Evolutionary conservation across 2,329 filamentous ascomycete species (phyloP), one percentile per base, ranked within the genome.

Genomic region (Lecanicillium sp.): DNA sequence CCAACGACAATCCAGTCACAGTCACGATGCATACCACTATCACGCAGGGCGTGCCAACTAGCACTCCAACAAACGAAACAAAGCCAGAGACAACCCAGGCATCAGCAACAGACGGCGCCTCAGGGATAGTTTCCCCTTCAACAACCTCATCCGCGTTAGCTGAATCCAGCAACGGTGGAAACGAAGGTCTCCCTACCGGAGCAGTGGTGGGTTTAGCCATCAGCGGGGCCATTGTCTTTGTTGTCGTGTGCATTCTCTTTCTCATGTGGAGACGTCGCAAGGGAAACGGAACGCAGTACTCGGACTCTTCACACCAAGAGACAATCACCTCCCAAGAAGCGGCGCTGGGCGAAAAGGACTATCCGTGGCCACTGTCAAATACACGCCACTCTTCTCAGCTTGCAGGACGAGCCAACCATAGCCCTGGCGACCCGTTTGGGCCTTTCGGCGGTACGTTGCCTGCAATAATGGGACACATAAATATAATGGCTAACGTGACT

Each of bases 381-480:
- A 11, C 22, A 25, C 22, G 22, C 11, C 22, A 11, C 7, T 6
- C 22, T 7, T 25, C 22, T 11, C 7, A 25, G 22, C 22, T 7
- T 6, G 22, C 22, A 7, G 22, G 22, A 25, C 22, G 22, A 11
- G 7, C 11, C 11, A 11, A 11, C 11, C 22, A 11, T 11, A 25
- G 22, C 22, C 6, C 11, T n/a, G 44, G 43, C 31, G 63, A 67
- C 37, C 57, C 64, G 3, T 67, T 69, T 48, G 63, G 61, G 2
- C 57, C 62, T 9, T 68, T 68, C 53, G 64, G 65, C 56, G 66
- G 67, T 68, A 49, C 55, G 43, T 28, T 37, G 28, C 13, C 14
- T 8, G 1, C 19, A 33, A 11, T 6, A 4, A 19, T 12, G 25
- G 16, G 3, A 16, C 16, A n/a, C 9, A 19, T 15, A 15, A 7